phyloP scores from a whole-genome alignment of 1,284 basidiomycete genomes.

The Irpex sp. region DNA sequence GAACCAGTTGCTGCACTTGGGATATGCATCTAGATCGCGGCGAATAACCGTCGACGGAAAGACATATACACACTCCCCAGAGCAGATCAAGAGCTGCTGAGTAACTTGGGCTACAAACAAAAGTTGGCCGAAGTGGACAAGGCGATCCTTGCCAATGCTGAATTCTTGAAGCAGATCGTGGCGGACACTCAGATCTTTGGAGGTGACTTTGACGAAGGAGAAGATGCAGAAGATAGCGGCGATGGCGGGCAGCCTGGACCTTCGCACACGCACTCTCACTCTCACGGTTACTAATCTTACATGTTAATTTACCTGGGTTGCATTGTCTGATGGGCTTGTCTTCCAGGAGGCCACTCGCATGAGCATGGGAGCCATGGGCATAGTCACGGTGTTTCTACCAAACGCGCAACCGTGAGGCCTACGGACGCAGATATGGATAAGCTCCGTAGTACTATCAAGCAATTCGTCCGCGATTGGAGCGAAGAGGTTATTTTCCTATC shows the following conservation, averaged over 20 bases:
- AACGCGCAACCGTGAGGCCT: conserved; percentile 38
- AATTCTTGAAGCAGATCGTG: conserved; percentile 64
- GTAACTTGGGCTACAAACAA: conserved; percentile 58
- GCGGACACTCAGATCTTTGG: conserved; percentile 74
- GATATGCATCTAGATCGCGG: conserved; percentile 47
- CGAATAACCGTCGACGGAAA: conserved; percentile 72
- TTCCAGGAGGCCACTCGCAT: conserved; percentile 13
- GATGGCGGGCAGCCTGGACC: not conserved
- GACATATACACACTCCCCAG: conserved; percentile 62
- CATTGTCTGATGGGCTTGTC: not conserved
- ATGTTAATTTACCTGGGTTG: not conserved
- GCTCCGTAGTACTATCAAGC: conserved; percentile 83
- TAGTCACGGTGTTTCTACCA: conserved; percentile 17
- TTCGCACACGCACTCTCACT: not conserved
- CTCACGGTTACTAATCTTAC: not conserved
- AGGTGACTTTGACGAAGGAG: conserved; percentile 35
- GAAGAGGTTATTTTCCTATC: conserved; percentile 38
- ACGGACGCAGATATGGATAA: conserved; percentile 83
- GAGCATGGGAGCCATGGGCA: conserved; percentile 11
- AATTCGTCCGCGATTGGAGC: conserved; percentile 91
- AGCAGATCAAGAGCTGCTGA: conserved; percentile 59
- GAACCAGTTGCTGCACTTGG: conserved; percentile 4
- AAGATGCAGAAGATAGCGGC: conserved; percentile 12
- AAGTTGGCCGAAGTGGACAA: conserved; percentile 66
- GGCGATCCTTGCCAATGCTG: conserved; percentile 67